These are phyloP conservation scores for Eimeria sp. DNA, from an alignment of 169 alveolate genomes.

Conservation along the genomic window DNA sequence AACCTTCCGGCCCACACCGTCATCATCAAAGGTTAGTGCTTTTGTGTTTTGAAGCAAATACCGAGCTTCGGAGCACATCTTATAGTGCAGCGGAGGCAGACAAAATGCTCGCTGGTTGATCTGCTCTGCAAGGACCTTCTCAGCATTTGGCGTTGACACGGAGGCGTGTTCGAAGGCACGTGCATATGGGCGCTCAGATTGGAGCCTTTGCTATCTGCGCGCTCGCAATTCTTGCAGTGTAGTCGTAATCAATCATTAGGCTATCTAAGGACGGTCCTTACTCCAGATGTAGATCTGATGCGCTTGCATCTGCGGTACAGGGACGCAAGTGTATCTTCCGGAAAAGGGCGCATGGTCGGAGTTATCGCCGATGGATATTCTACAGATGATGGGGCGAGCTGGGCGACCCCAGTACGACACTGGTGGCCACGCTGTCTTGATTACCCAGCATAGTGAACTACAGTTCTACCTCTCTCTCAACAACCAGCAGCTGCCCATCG, in stretches of 20 bases:
- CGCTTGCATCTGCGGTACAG: slow-evolving; percentile 26
- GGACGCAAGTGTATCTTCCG: slow-evolving; percentile 97
- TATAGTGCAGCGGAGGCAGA: background rate
- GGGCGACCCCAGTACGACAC: slow-evolving; percentile 99
- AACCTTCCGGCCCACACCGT: slow-evolving; percentile 99
- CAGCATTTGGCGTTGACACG: background rate
- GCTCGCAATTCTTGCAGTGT: background rate
- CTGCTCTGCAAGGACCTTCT: background rate
- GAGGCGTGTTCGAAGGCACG: background rate
- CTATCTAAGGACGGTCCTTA: background rate
- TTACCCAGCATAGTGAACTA: slow-evolving; percentile 98
- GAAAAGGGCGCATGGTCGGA: slow-evolving; percentile 99
- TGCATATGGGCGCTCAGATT: background rate
- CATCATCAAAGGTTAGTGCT: slow-evolving; percentile 93
- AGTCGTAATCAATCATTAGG: background rate
- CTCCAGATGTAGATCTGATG: background rate
- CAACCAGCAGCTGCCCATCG: slow-evolving; percentile 99
- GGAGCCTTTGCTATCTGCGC: background rate
- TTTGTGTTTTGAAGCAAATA: background rate
- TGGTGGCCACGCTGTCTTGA: slow-evolving; percentile 99
- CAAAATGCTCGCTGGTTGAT: background rate
- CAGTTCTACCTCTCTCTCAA: slow-evolving; percentile 98
- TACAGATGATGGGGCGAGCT: slow-evolving; percentile 99
- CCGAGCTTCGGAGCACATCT: background rate
- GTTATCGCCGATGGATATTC: slow-evolving; percentile 98